Conservation (phyloP, 2,329 filamentous ascomycete species). For the Colletotrichum sp. region DNA sequence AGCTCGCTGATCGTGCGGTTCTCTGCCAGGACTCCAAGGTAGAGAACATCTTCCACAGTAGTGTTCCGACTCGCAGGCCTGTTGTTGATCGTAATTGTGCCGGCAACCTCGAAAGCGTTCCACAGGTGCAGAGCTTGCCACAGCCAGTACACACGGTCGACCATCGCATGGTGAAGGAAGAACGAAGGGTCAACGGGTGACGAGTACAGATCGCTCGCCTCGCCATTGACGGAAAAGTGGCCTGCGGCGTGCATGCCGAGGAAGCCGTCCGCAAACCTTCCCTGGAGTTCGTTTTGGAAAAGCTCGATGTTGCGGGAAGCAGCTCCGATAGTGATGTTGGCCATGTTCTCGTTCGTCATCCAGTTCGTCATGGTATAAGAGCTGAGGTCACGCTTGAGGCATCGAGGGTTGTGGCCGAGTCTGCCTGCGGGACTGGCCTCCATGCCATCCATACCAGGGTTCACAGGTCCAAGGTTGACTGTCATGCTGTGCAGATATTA, state of each 20-base stretch:
- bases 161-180: constrained; percentile 30
- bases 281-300: constrained; percentile 42
- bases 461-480: constrained; percentile 41
- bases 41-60: constrained; percentile 26
- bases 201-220: constrained; percentile 35
- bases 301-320: constrained; percentile 30
- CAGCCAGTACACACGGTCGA: constrained; percentile 32
- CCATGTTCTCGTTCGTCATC: constrained; percentile 21
- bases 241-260: constrained; percentile 42
- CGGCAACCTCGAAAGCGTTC: constrained; percentile 20
- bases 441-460: constrained; percentile 34
- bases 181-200: constrained; percentile 34
- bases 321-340: constrained; percentile 32
- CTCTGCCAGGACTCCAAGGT: constrained; percentile 29
- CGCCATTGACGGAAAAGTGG: constrained; percentile 42
- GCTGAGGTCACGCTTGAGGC: constrained; percentile 47
- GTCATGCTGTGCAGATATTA: constrained; percentile 41
- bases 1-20: constrained; percentile 33
- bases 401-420: constrained; percentile 49
- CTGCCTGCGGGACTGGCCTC: not conserved
- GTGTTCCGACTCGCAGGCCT: constrained; percentile 24
- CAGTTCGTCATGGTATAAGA: constrained; percentile 29
- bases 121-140: constrained; percentile 30
- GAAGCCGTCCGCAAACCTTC: constrained; percentile 24
- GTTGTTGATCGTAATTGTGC: constrained; percentile 26